phyloP scores from a whole-genome alignment of 2,329 filamentous ascomycete species.

The Diatrype stigma region DNA sequence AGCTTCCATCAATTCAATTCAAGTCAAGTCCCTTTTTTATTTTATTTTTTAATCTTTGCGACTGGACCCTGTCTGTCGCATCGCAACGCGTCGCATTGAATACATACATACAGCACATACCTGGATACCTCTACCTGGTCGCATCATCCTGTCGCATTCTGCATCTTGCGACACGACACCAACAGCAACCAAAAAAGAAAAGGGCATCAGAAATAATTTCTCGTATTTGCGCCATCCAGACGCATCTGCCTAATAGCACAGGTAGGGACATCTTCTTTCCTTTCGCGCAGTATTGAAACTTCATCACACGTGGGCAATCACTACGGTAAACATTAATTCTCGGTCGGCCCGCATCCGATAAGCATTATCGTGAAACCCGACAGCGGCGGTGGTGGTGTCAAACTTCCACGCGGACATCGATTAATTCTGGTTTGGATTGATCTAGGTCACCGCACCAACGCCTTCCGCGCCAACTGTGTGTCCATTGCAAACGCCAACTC shows the following conservation, averaged over 20 bases:
- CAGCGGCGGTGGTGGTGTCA: conserved; percentile 12
- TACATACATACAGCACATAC: too few relatives aligned
- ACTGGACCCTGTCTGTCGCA: not conserved
- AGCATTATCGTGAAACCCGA: conserved; percentile 18
- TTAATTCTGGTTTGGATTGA: conserved; percentile 17
- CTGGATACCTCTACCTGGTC: too few relatives aligned
- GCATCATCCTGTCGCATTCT: not conserved
- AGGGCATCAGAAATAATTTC: not conserved
- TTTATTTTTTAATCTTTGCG: conserved; percentile 15
- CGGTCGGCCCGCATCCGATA: not conserved
- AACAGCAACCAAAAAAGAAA: not conserved
- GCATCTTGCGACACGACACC: too few relatives aligned
- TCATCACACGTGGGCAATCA: not conserved
- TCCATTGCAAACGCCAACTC: conserved; percentile 3
- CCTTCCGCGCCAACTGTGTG: conserved; percentile 1
- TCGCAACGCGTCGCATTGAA: not conserved
- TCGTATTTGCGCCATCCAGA: not conserved
- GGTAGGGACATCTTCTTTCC: not conserved
- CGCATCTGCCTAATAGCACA: too few relatives aligned
- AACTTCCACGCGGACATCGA: conserved; percentile 6
- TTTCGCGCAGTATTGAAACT: not conserved
- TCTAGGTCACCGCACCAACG: conserved; percentile 23
- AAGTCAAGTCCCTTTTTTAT: conserved; percentile 15
- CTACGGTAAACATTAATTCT: not conserved
- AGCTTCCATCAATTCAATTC: conserved; percentile 10